Evolutionary conservation across 805 yeast species (phyloP), one percentile per base, ranked within the genome.

Genomic region (Clavispora asparagi): DNA sequence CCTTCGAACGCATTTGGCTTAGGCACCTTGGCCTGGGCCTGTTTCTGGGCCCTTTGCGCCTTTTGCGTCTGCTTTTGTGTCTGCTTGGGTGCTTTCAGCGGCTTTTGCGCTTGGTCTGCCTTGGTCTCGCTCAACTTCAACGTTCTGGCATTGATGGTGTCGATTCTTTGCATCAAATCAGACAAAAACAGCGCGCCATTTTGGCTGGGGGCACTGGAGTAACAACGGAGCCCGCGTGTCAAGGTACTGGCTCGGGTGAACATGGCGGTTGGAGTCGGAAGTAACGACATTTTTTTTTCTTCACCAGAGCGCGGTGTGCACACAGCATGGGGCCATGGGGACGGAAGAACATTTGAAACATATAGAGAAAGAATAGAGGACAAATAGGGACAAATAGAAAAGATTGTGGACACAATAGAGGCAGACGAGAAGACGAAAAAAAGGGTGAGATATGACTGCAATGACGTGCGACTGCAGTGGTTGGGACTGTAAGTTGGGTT

Each of bases 121-220:
- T 17, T 33, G 31, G 25, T 13, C 11, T 39, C 40, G 45, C 14
- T 26, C 45, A 37, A 41, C 40, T 44, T 44, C 44, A 46, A 46
- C 41, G 49, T 41, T 39, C 45, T 56, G 44, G 57, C 45, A 33
- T 63, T 64, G 49, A 65, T 64, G 29, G 46, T 46, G 44, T 70
- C 73, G 45, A 70, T 64, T 52, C 73, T 59, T 40, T 61, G 61
- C 58, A 70, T 64, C 48, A 70, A 58, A 33, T 61, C 64, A n/a
- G 70, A 60, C 51, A 70, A 59, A 42, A 67, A 67, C 40, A 45
- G 48, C 31, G 49, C 33, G n/a, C 39, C 28, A n/a, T 44, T 46
- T 9, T 39, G 31, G 25, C 43, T 47, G 28, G 39, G 41, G 40
- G 33, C 39, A 10, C 55, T 42, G 35, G 54, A 46, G 47, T 54